Conservation (phyloP, 2,329 filamentous ascomycete species). For the Myriosclerotinia curreyana region DNA sequence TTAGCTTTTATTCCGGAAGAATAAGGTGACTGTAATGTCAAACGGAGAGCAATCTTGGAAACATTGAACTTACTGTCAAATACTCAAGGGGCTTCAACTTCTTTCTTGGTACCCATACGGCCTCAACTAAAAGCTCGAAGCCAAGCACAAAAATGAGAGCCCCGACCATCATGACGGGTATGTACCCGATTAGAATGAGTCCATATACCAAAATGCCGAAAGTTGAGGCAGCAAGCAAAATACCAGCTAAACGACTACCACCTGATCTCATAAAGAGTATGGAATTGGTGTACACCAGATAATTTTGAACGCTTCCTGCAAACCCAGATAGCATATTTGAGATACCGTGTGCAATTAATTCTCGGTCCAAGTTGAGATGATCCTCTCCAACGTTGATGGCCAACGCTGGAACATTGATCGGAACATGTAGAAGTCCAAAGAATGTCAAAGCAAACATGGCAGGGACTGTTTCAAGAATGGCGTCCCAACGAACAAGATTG, state of each 20-base stretch:
- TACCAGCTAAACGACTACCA: constrained; percentile 77
- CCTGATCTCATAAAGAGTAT: constrained; percentile 95
- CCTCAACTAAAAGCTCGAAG: constrained; percentile 86
- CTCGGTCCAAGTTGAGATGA: constrained; percentile 84
- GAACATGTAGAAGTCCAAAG: constrained; percentile 94
- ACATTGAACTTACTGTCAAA: constrained; percentile 60
- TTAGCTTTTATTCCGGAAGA: constrained; percentile 30
- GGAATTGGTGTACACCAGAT: constrained; percentile 95
- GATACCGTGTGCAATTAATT: constrained; percentile 87
- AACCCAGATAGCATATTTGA: constrained; percentile 89
- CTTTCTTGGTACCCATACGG: constrained; percentile 81
- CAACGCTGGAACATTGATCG: constrained; percentile 94
- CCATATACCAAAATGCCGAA: constrained; percentile 80
- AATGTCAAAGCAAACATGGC: constrained; percentile 97
- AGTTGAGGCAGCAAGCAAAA: constrained; percentile 78
- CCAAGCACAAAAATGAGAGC: constrained; percentile 93
- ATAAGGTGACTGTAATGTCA: not conserved
- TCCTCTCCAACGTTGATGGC: constrained; percentile 90
- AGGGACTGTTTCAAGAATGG: constrained; percentile 78
- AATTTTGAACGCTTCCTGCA: constrained; percentile 89
- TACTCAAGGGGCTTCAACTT: constrained; percentile 87
- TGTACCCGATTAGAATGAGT: constrained; percentile 84
- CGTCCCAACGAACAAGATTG: constrained; percentile 75
- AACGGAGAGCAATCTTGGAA: no score
- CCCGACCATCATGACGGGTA: constrained; percentile 95